Conservation (phyloP, 2,329 filamentous ascomycete species). For the Ophiostoma triangulosporum region DNA sequence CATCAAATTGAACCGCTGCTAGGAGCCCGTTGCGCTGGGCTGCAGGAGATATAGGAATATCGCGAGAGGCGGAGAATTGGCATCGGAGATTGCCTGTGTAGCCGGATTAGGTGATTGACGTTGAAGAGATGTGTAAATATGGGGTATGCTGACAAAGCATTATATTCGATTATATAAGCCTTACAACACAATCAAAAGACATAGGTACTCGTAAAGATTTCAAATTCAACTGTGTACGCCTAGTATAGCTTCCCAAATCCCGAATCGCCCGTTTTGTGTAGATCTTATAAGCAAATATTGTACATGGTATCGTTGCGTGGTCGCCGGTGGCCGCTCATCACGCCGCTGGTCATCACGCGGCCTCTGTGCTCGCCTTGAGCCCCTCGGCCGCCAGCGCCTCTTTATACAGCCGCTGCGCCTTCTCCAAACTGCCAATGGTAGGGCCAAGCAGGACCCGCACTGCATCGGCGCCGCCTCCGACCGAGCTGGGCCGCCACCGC, state of each 20-base stretch:
- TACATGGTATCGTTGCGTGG: background rate
- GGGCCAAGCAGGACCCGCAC: slow-evolving; percentile 67
- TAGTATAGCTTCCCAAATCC: too few species aligned
- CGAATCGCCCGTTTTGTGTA: background rate
- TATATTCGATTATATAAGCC: too few species aligned
- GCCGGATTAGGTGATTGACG: background rate
- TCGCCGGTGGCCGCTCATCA: background rate
- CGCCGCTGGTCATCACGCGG: too few species aligned
- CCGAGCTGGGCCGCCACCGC: slow-evolving; percentile 50
- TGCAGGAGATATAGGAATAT: background rate
- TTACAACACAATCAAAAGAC: too few species aligned
- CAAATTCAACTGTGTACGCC: too few species aligned
- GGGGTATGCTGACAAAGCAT: background rate
- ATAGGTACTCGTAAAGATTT: too few species aligned
- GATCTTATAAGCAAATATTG: background rate
- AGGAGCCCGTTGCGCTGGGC: slow-evolving; percentile 4
- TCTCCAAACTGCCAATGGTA: slow-evolving; percentile 54
- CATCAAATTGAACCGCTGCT: slow-evolving; percentile 15
- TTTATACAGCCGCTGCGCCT: slow-evolving; percentile 35
- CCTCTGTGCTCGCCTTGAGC: slow-evolving; percentile 13
- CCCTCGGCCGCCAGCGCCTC: slow-evolving; percentile 15
- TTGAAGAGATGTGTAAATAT: background rate
- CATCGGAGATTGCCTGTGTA: background rate
- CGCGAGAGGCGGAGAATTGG: background rate
- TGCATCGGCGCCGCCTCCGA: slow-evolving; percentile 62